phyloP scores from a whole-genome alignment of 1,284 basidiomycete genomes.

The Xerocomus amazonicus region DNA sequence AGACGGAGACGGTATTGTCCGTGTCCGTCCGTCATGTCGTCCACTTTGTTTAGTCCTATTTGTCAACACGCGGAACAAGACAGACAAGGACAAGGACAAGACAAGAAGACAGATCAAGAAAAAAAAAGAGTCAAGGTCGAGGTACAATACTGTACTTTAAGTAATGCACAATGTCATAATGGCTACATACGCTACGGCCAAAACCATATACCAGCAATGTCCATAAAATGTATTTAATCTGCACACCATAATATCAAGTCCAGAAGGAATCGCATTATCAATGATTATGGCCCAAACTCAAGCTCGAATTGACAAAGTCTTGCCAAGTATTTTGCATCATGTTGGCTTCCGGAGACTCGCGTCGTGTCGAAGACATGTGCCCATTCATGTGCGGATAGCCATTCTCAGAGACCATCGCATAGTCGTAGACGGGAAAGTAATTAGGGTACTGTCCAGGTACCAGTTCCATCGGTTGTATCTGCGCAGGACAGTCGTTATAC shows the following conservation, averaged over 20 bases:
- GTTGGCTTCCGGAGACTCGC: conserved; percentile 54
- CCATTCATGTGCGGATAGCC: conserved; percentile 36
- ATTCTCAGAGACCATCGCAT: conserved; percentile 42
- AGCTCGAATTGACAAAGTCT: conserved; percentile 47
- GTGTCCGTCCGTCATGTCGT: conserved; percentile 5
- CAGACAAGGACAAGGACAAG: not conserved
- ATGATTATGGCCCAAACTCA: conserved; percentile 21
- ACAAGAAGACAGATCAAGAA: no score
- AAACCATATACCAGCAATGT: conserved; percentile 2
- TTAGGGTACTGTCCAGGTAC: conserved; percentile 48
- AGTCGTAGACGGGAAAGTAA: conserved; percentile 77
- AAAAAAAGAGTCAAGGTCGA: conserved; percentile 17
- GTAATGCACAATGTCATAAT: conserved; percentile 13
- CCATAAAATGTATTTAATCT: conserved; percentile 12
- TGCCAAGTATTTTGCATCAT: conserved; percentile 55
- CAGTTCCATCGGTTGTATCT: conserved; percentile 32
- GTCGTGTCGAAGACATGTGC: conserved; percentile 33
- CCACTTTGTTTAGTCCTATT: conserved; percentile 24
- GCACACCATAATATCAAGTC: conserved; percentile 4
- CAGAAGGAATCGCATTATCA: conserved; percentile 4
- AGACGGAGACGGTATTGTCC: no score
- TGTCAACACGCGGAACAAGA: conserved; percentile 6
- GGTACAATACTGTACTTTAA: conserved; percentile 19
- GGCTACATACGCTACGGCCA: conserved; percentile 20
- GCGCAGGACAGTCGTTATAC: conserved; percentile 24